A percentile compares a stretch with the other conserved stretches of the same genome.
Conservation (phyloP, 768 basidiomycete genomes). For the Leccinellum albellum region DNA sequence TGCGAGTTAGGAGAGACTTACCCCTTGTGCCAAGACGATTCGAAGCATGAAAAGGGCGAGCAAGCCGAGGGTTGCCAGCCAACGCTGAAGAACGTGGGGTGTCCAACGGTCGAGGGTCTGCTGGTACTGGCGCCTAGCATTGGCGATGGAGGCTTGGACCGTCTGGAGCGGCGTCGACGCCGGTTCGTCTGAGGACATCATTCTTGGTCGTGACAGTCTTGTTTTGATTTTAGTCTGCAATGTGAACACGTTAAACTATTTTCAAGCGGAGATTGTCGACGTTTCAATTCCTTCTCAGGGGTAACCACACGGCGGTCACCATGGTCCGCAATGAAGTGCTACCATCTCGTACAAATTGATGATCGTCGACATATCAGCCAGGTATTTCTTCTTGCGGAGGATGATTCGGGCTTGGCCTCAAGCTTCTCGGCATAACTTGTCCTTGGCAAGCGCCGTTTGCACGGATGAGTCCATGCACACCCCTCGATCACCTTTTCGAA, state of each 20-base stretch:
- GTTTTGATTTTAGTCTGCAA: not conserved
- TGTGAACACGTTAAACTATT: not conserved
- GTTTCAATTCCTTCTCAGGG: no score
- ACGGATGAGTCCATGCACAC: no score
- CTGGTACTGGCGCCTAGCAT: constrained; percentile 77
- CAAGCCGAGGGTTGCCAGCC: constrained; percentile 73
- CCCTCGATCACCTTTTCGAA: no score
- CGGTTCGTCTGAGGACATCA: constrained; percentile 35
- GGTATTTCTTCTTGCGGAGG: no score
- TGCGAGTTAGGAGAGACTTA: constrained; percentile 37
- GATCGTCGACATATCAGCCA: no score
- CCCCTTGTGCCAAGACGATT: constrained; percentile 86
- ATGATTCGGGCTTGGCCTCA: no score
- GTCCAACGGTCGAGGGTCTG: constrained; percentile 89
- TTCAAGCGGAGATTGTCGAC: not conserved
- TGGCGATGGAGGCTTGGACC: constrained; percentile 29
- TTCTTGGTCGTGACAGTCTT: constrained; percentile 15
- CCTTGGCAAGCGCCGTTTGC: no score
- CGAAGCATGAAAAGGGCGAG: constrained; percentile 76
- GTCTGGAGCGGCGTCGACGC: constrained; percentile 27
- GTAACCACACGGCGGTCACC: no score
- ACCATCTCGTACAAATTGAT: no score
- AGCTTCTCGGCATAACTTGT: no score
- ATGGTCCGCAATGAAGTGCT: no score
- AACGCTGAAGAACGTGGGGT: constrained; percentile 84